Evolutionary conservation across 192 early-diverging fungal genomes (phyloP).

Genomic region (Mortierella claussenii): DNA sequence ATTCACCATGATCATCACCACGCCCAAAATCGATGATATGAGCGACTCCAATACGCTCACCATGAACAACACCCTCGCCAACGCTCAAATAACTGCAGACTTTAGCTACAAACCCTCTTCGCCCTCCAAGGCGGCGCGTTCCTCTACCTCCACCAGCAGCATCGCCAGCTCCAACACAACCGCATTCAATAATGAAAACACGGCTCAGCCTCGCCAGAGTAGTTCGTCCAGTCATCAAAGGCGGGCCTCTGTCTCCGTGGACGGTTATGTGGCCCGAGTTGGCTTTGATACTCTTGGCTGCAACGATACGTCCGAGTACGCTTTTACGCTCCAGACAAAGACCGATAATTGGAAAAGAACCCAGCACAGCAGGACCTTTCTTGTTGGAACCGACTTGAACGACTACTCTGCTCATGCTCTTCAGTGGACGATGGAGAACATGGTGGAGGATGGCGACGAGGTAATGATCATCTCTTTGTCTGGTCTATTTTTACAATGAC

Average conservation of each 20-base stretch:
- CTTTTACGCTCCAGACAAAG: constrained; percentile 44
- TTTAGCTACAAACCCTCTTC: too few relatives aligned
- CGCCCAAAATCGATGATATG: constrained; percentile 29
- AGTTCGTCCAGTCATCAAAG: not conserved
- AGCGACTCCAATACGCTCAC: constrained; percentile 31
- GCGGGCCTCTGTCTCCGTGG: not conserved
- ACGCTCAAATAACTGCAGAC: constrained; percentile 29
- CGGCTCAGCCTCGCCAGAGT: not conserved
- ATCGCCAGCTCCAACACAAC: constrained; percentile 3
- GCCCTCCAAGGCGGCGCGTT: not conserved
- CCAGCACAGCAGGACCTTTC: constrained; percentile 54
- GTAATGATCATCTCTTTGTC: too few relatives aligned
- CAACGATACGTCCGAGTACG: constrained; percentile 35
- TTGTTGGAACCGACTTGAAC: constrained; percentile 66
- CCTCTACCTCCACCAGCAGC: constrained; percentile 2
- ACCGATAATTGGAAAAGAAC: constrained; percentile 37
- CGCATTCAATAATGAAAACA: constrained; percentile 8
- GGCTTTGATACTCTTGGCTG: constrained; percentile 49
- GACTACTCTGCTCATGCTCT: constrained; percentile 67
- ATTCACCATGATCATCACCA: constrained; percentile 44
- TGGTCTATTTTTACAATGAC: too few relatives aligned
- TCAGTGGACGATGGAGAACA: constrained; percentile 60
- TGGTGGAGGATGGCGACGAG: constrained; percentile 67
- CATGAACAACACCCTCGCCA: constrained; percentile 30
- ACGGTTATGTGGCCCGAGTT: constrained; percentile 40